Conservation (phyloP, 768 basidiomycete genomes). For the Mycena indigotica region DNA sequence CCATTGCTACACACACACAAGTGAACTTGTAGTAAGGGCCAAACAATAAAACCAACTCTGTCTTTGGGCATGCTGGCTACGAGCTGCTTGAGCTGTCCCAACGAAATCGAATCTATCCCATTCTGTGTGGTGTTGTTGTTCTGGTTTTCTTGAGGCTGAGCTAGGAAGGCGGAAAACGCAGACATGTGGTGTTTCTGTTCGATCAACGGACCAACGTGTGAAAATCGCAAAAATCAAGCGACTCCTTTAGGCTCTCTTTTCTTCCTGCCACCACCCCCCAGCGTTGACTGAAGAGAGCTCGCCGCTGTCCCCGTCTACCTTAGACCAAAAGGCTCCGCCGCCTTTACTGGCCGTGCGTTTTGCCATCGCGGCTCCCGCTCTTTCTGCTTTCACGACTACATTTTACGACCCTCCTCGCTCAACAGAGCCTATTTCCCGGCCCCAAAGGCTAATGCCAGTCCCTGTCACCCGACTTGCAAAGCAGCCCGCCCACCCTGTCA, state of each 20-base stretch:
- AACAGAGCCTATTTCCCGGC: constrained; percentile 34
- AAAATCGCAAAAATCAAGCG: constrained; percentile 39
- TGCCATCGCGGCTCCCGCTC: constrained; percentile 44
- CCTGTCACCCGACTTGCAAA: constrained; percentile 69
- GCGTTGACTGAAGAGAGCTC: constrained; percentile 48
- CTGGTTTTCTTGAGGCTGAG: constrained; percentile 25
- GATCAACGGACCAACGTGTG: background rate
- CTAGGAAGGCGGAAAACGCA: background rate
- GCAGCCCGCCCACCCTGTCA: constrained; percentile 64
- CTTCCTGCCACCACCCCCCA: constrained; percentile 34
- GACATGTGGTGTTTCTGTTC: background rate
- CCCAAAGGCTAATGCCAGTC: constrained; percentile 79
- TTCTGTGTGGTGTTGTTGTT: constrained; percentile 29
- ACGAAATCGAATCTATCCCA: constrained; percentile 71
- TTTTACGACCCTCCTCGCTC: constrained; percentile 62
- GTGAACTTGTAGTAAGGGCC: too few species aligned
- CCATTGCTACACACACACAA: constrained; percentile 76
- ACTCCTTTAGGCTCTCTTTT: constrained; percentile 55
- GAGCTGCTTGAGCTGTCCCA: constrained; percentile 79
- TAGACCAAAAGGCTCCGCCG: constrained; percentile 74
- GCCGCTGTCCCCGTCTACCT: constrained; percentile 31
- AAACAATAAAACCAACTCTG: constrained; percentile 11
- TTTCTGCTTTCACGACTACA: constrained; percentile 59
- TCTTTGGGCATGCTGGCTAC: constrained; percentile 38
- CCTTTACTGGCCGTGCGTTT: constrained; percentile 85